Conservation (phyloP, 768 basidiomycete genomes). For the Tylopilus vinaceipallidus region DNA sequence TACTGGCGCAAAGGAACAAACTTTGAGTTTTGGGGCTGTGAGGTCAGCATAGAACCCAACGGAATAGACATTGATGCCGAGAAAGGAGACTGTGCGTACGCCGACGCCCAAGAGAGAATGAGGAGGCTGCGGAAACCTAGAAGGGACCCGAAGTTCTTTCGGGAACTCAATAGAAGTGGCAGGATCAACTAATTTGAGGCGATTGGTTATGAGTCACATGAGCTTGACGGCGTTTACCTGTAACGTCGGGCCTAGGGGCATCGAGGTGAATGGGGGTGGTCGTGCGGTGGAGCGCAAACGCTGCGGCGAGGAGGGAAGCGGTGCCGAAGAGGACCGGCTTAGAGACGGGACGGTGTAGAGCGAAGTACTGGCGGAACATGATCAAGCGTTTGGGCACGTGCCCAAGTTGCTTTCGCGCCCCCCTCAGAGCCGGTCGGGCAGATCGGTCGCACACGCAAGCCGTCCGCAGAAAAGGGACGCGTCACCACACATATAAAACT, state of each 20-base stretch:
- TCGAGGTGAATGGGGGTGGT: conserved; percentile 44
- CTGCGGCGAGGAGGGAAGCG: conserved; percentile 31
- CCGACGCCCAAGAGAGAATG: conserved; percentile 81
- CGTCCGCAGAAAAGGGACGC: conserved; percentile 22
- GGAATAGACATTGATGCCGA: conserved; percentile 85
- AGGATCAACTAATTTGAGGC: conserved; percentile 53
- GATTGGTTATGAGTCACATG: not conserved
- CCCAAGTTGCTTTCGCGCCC: not conserved
- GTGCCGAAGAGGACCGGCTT: conserved; percentile 34
- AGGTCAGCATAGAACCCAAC: conserved; percentile 90
- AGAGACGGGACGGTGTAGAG: conserved; percentile 8
- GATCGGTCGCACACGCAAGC: conserved; percentile 15
- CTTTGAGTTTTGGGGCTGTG: conserved; percentile 57
- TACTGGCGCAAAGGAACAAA: conserved; percentile 25
- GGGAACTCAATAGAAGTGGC: conserved; percentile 77
- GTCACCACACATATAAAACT: conserved; percentile 26
- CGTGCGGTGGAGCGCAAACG: conserved; percentile 26
- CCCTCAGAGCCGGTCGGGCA: not conserved
- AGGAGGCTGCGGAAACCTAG: conserved; percentile 57
- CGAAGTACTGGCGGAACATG: conserved; percentile 11
- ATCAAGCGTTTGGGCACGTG: conserved; percentile 15
- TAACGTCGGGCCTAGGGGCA: conserved; percentile 32
- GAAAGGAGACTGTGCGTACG: conserved; percentile 85
- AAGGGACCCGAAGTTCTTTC: conserved; percentile 57
- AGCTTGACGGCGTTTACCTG: too few species aligned